Percentiles rank a stretch among this genome's conserved stretches.
Conservation (phyloP, 805 yeast genomes). For the Lipomyces oligophaga region DNA sequence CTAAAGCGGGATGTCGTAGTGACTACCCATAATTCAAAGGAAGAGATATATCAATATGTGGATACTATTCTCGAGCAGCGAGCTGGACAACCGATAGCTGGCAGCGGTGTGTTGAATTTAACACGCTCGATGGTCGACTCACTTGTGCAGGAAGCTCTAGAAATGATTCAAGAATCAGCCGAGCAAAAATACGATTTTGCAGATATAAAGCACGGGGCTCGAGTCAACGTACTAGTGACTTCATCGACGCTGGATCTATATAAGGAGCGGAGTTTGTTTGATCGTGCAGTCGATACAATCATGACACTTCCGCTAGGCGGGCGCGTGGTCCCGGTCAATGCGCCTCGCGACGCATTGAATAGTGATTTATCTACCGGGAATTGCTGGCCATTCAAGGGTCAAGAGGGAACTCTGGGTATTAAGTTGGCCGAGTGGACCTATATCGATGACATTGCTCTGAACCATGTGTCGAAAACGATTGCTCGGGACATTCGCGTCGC, state of each 20-base stretch:
- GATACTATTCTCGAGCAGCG: slow-evolving; percentile 1
- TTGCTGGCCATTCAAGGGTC: slow-evolving; percentile 39
- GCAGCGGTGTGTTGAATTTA: no score
- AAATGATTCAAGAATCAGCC: slow-evolving; percentile 12
- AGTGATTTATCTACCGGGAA: slow-evolving; percentile 30
- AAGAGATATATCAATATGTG: slow-evolving; percentile 3
- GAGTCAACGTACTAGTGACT: slow-evolving; percentile 30
- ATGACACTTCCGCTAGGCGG: no score
- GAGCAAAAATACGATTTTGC: slow-evolving; percentile 24
- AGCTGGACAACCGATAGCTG: no score
- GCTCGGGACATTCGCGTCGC: slow-evolving; percentile 32
- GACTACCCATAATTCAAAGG: slow-evolving; percentile 11
- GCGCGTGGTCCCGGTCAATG: no score
- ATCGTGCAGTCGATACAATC: no score
- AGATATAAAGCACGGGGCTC: slow-evolving; percentile 31
- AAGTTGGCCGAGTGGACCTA: slow-evolving; percentile 29
- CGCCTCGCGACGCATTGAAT: slow-evolving; percentile 28
- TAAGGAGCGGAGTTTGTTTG: no score
- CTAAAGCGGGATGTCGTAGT: slow-evolving; percentile 7
- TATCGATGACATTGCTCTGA: slow-evolving; percentile 31
- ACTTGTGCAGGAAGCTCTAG: slow-evolving; percentile 22
- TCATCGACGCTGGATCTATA: slow-evolving; percentile 24
- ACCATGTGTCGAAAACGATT: slow-evolving; percentile 30
- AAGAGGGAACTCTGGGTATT: slow-evolving; percentile 33
- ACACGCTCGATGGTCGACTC: slow-evolving; percentile 27